Percentiles rank a stretch among this genome's conserved stretches.
Conservation (phyloP, 208 protist species). For the Tritrichomonas foetus region DNA sequence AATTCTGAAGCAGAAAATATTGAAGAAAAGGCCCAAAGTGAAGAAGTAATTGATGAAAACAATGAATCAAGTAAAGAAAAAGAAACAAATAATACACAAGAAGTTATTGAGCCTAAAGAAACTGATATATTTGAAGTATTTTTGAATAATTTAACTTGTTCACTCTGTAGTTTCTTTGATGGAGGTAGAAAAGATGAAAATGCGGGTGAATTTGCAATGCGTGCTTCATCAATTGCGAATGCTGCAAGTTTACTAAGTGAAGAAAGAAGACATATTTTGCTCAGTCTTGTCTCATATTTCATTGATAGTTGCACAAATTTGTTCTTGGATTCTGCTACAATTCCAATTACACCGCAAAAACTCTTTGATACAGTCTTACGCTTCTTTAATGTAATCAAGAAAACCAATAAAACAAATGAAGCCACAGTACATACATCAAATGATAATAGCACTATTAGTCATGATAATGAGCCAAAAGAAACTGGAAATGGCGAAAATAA, state of each 20-base stretch:
- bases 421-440: too few relatives aligned
- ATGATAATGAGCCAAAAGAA: too few relatives aligned
- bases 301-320: neutral
- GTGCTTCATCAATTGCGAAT: neutral
- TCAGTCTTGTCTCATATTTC: neutral
- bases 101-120: neutral
- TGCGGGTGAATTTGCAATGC: neutral
- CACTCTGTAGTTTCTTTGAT: neutral
- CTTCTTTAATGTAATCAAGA: neutral
- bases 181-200: neutral
- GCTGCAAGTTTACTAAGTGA: neutral
- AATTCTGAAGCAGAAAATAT: neutral
- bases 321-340: neutral
- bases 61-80: neutral
- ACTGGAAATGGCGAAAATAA: too few relatives aligned
- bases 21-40: neutral
- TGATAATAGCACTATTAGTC: too few relatives aligned
- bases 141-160: too few relatives aligned
- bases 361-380: neutral
- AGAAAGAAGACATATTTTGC: neutral
- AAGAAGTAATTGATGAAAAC: neutral
- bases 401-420: neutral
- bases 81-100: neutral
- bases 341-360: neutral
- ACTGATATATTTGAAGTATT: neutral